Percentiles rank a stretch among this genome's conserved stretches.
Conservation (phyloP, 2,329 filamentous ascomycete species). For the Diplodia seriata region DNA sequence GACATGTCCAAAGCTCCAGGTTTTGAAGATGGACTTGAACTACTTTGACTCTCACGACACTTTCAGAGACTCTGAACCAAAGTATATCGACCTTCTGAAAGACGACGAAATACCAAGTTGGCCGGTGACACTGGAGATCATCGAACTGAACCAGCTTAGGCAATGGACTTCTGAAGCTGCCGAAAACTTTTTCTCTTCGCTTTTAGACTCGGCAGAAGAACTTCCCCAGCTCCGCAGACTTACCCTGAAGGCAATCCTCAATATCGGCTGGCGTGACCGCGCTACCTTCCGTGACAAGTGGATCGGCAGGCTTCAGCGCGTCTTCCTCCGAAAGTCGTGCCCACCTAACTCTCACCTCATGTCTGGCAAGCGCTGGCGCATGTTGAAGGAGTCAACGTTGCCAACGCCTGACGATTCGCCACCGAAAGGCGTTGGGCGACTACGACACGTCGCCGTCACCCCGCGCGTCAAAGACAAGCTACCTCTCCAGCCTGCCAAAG, state of each 20-base stretch:
- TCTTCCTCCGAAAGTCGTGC: slow-evolving; percentile 65
- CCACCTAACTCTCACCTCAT: slow-evolving; percentile 54
- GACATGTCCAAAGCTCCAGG: slow-evolving; percentile 73
- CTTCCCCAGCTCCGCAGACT: slow-evolving; percentile 73
- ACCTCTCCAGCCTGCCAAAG: neutral
- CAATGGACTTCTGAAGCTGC: slow-evolving; percentile 75
- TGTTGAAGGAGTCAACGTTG: slow-evolving; percentile 45
- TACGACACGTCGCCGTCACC: slow-evolving; percentile 17
- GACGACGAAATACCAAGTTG: slow-evolving; percentile 74
- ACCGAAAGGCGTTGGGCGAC: neutral
- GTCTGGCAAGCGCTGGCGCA: slow-evolving; percentile 52
- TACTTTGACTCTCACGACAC: slow-evolving; percentile 75
- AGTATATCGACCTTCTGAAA: slow-evolving; percentile 71
- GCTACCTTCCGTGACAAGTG: slow-evolving; percentile 80
- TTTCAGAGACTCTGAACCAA: slow-evolving; percentile 74
- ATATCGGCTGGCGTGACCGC: slow-evolving; percentile 80
- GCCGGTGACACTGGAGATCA: slow-evolving; percentile 72
- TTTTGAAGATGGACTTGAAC: slow-evolving; percentile 77
- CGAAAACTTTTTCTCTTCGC: slow-evolving; percentile 77
- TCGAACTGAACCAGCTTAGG: slow-evolving; percentile 79
- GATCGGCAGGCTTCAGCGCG: slow-evolving; percentile 71
- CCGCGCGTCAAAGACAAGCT: slow-evolving; percentile 4
- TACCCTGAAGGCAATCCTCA: slow-evolving; percentile 73
- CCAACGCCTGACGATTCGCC: slow-evolving; percentile 13
- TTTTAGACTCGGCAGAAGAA: slow-evolving; percentile 72